Evolutionary conservation across 768 basidiomycete species (phyloP), one percentile per base, ranked within the genome.

Genomic region (Leccinum truebloodii): DNA sequence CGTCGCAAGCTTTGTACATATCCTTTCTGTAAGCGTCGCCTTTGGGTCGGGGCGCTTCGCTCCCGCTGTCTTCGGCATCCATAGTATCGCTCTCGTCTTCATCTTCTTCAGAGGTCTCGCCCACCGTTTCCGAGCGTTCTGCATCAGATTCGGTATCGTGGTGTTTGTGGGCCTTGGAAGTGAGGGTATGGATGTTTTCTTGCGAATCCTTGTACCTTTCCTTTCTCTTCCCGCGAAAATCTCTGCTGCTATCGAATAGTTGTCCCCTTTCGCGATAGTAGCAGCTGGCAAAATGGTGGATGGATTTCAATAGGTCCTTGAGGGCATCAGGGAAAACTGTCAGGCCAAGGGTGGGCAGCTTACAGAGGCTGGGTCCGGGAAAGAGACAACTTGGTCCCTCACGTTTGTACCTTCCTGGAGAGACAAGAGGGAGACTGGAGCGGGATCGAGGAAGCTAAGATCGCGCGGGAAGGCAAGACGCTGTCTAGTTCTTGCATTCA

Each of bases 1-100:
- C 90, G 65, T 90, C 87, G 62, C 90, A 78, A 3, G 83, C 78
- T 66, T 82, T 88, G 70, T 91, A 92, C 90, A 92, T 92, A 64
- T 90, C 87, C 62, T 78, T 66, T 14, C 18, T 35, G 57, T 59
- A 58, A 22, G 55, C 8, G 20, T 65, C 65, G 3, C 26, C 39
- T 55, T 58, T 64, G 6, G 51, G 49, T 22, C 20, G 53, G 4
- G 52, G 48, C 12, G 46, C 59, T 22, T 64, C 60, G 51, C 54
- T 57, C 18, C 24, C 53, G 7, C 35, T 55, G 55, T 63, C 63
- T 32, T 65, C 62, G 13, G 35, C n/a, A 51, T 56, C 52, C 41
- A 48, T 49, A 26, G 14, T n/a, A 44, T 65, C 34, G n/a, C 5
- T 53, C 37, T 65, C 64, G 6, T 64, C 61, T 26, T 67, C 67